A percentile compares a stretch with the other conserved stretches of the same genome.
Conservation (phyloP, 192 early-diverging fungal genomes). For the Rhizophagus sp. region DNA sequence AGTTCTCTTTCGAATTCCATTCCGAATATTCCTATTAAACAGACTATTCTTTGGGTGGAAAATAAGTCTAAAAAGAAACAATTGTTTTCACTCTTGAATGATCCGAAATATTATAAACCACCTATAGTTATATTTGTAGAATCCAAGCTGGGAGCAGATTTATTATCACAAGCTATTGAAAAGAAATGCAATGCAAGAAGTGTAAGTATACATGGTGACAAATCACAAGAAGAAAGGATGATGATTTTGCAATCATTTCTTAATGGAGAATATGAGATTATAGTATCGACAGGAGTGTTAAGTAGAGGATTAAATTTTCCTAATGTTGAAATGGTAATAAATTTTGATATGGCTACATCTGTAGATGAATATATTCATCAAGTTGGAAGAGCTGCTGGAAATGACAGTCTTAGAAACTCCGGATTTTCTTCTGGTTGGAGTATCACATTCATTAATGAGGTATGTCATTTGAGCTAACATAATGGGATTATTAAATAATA, state of each 20-base stretch:
- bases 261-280: slow-evolving; percentile 37
- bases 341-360: slow-evolving; percentile 60
- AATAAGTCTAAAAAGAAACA: slow-evolving; percentile 55
- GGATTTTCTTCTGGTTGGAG: slow-evolving; percentile 43
- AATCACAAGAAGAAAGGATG: slow-evolving; percentile 45
- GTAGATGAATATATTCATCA: slow-evolving; percentile 61
- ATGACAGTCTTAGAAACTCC: slow-evolving; percentile 2
- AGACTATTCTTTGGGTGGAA: slow-evolving; percentile 60
- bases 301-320: slow-evolving; percentile 54
- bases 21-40: slow-evolving; percentile 39
- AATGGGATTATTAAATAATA: neutral
- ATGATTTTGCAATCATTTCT: slow-evolving; percentile 37
- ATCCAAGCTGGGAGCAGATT: slow-evolving; percentile 52
- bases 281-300: slow-evolving; percentile 55
- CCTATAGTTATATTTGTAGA: slow-evolving; percentile 60
- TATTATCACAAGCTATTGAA: slow-evolving; percentile 47
- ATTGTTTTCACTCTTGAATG: slow-evolving; percentile 51
- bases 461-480: slow-evolving; percentile 1
- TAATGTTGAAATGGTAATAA: slow-evolving; percentile 52
- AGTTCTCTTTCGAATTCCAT: neutral
- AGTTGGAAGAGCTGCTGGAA: slow-evolving; percentile 48
- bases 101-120: slow-evolving; percentile 53
- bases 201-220: slow-evolving; percentile 53
- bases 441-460: slow-evolving; percentile 60
- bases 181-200: slow-evolving; percentile 42